A percentile compares a stretch with the other conserved stretches of the same genome.
phyloP scores from a whole-genome alignment of 441 rosid species.

The Francoa sonchifolia region DNA sequence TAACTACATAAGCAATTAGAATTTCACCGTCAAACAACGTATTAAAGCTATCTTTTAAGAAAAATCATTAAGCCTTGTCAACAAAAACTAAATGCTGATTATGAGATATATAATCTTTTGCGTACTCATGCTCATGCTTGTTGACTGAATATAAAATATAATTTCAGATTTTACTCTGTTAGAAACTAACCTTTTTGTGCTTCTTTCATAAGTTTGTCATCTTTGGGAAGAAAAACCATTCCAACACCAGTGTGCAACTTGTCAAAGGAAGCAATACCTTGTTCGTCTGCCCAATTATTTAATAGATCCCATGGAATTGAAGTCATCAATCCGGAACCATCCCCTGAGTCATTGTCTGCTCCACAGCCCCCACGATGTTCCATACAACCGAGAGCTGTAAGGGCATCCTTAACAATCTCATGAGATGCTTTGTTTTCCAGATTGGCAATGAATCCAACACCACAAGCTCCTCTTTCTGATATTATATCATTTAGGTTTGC shows the following conservation, averaged over 20 bases:
- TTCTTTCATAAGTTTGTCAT: constrained; percentile 44
- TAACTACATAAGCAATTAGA: constrained; percentile 38
- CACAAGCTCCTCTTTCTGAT: constrained; percentile 96
- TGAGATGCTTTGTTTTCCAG: constrained; percentile 81
- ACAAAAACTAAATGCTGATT: constrained; percentile 9
- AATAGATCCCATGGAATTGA: constrained; percentile 93
- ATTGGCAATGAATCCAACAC: constrained; percentile 97
- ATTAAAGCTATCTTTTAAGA: too few species aligned
- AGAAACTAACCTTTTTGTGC: constrained; percentile 64
- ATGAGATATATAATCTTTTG: too few species aligned
- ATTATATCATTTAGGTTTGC: constrained; percentile 80
- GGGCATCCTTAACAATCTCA: constrained; percentile 72
- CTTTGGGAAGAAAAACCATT: constrained; percentile 83
- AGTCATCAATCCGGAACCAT: constrained; percentile 95
- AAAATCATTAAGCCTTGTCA: too few species aligned
- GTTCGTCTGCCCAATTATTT: constrained; percentile 68
- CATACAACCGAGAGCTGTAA: constrained; percentile 93
- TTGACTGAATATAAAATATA: too few species aligned
- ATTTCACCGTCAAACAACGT: constrained; percentile 12
- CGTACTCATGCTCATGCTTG: too few species aligned
- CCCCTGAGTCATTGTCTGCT: constrained; percentile 97
- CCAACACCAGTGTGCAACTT: constrained; percentile 91
- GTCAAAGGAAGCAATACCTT: constrained; percentile 70
- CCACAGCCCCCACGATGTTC: constrained; percentile 99
- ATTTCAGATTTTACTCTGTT: not conserved